A percentile compares a stretch with the other conserved stretches of the same genome.
These are phyloP conservation scores for Chlamydomonas schloesseri DNA, from an alignment of 139 green algal genomes.

Conservation along the genomic window DNA sequence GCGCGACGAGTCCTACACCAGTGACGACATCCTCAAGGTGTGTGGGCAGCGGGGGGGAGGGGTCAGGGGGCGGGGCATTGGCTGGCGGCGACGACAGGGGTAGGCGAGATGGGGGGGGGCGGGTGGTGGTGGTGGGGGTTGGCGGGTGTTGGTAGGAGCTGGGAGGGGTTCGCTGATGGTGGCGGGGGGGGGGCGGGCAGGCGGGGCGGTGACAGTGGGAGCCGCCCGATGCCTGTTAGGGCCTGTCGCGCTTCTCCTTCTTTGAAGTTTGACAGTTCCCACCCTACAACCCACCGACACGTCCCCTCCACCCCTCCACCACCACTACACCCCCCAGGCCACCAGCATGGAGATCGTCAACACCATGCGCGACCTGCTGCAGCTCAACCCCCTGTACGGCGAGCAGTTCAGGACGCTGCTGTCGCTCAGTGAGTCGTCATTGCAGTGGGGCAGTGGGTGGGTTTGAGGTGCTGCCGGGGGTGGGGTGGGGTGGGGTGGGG, in stretches of 20 bases:
- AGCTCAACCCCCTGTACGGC: constrained; percentile 95
- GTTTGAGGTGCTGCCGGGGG: not conserved
- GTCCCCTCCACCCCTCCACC: not conserved
- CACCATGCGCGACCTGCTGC: constrained; percentile 95
- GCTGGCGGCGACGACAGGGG: no score
- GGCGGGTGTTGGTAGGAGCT: not conserved
- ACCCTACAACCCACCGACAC: not conserved
- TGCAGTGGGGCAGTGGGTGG: no score
- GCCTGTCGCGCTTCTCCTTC: not conserved
- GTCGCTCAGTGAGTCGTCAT: constrained; percentile 44
- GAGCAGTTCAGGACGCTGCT: constrained; percentile 92
- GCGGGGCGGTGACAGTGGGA: no score
- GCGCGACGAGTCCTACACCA: constrained; percentile 83
- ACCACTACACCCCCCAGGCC: constrained; percentile 54
- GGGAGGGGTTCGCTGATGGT: no score
- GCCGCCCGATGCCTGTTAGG: no score
- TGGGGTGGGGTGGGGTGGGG: no score
- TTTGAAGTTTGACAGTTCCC: not conserved
- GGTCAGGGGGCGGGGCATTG: not conserved
- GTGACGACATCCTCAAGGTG: constrained; percentile 88
- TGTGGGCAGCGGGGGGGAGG: no score
- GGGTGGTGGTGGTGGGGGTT: no score
- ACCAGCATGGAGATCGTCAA: constrained; percentile 96
- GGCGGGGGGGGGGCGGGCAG: no score
- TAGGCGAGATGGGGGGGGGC: not conserved